phyloP scores from a whole-genome alignment of 371 early-diverging fungal genomes.

The Mucor ambiguus region DNA sequence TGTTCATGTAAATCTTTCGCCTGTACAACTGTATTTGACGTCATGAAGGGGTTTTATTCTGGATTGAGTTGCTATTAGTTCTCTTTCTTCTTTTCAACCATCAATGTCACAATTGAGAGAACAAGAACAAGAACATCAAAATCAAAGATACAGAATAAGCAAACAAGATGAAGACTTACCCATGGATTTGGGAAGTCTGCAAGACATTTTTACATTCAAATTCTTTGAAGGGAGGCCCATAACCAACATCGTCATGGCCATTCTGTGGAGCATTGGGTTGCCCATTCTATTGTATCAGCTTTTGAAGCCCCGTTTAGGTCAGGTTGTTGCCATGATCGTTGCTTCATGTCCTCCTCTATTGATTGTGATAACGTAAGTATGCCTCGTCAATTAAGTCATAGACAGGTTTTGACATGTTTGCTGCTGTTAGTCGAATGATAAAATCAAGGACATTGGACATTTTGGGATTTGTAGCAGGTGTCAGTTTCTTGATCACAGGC shows the following conservation, averaged over 20 bases:
- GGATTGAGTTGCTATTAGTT: neutral
- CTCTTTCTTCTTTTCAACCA: neutral
- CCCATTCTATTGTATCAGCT: conserved; percentile 29
- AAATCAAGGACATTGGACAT: conserved; percentile 24
- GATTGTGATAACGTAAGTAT: conserved; percentile 27
- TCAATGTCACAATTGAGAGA: conserved; percentile 1
- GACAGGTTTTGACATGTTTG: too few species aligned
- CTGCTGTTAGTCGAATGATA: conserved; percentile 25
- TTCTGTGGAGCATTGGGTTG: conserved; percentile 35
- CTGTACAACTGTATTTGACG: neutral
- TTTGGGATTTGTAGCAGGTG: conserved; percentile 33
- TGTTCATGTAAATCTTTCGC: neutral
- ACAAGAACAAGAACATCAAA: neutral
- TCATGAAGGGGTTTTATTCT: neutral
- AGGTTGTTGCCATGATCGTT: conserved; percentile 31
- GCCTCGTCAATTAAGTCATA: neutral
- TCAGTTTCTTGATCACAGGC: conserved; percentile 36
- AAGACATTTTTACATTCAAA: conserved; percentile 30
- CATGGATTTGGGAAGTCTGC: conserved; percentile 29
- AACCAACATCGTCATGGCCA: conserved; percentile 30
- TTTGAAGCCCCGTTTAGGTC: conserved; percentile 27
- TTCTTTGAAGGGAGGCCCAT: conserved; percentile 31
- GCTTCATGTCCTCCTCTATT: conserved; percentile 33
- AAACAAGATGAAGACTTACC: conserved; percentile 23
- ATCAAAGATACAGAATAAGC: neutral